Base-by-base conservation (phyloP, 2,329 filamentous ascomycete genomes). In the Chaetomiaceae sp. region DNA sequence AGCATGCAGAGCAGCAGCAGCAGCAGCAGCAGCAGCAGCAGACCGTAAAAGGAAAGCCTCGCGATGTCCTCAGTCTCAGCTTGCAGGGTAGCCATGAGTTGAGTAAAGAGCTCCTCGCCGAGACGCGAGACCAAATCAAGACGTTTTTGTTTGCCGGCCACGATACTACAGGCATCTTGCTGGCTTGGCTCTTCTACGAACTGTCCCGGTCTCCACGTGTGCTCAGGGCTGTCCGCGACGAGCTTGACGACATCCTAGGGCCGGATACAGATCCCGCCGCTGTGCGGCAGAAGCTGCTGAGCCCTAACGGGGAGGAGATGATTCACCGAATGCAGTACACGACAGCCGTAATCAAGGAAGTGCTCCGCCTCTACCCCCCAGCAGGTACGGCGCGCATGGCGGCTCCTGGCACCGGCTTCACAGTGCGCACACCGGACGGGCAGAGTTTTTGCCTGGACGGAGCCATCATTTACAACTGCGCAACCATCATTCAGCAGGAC, bases 111-210 rank as follows among this genome's bases (percentile, higher is more conserved):
- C 46, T 69, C 10, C 32, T 72, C 11, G 33, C 62, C 14, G 58
- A 64, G 34, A 69, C 67, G 3, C 64, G 63, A 32, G 67, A 71
- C 48, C 69, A 72, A 54, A 57, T 74, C 29, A 69, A 68, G 46
- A 66, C 67, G 0, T 73, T 74, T 55, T 58, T 73, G 11, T 70
- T 75, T 34, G 71, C 70, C 2, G 71, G 72, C 3, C 71, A 73
- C 40, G 71, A 74, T 55, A 73, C 72, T 3, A 71, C 71, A 1
- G 67, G 66, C 32, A 69, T 66, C 53, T 59, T 67, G 1, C 58
- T 73, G 1, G 62, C 67, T 9, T 73, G 69, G 68, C 57, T 62
- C 1, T 64, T 70, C 20, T 72, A 73, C 55, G 64, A 71, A 50
- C 64, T 74, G 0, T 65, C 66, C 4, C 64, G 64, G 3, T 64